Conservation (phyloP, 129 eudicot species). For the Tagetes erecta region DNA sequence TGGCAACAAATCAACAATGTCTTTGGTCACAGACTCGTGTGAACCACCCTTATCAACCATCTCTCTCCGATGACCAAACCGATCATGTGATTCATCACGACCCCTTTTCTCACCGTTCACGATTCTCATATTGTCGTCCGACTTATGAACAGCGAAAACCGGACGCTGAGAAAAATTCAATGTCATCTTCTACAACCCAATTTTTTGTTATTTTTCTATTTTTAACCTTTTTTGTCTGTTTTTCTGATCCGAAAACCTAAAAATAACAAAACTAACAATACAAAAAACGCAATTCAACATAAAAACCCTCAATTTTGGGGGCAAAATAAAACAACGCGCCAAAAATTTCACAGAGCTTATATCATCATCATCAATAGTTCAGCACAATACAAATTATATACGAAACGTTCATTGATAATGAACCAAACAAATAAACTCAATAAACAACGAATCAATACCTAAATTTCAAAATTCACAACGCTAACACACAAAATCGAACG, state of each 20-base stretch:
- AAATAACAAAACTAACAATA: neutral
- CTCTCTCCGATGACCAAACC: neutral
- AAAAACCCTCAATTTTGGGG: constrained; percentile 71
- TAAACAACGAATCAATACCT: constrained; percentile 7
- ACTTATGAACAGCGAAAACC: constrained; percentile 50
- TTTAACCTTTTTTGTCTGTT: neutral
- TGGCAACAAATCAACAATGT: constrained; percentile 71
- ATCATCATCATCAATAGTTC: constrained; percentile 17
- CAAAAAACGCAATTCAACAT: neutral
- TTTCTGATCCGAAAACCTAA: constrained; percentile 21
- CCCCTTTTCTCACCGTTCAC: constrained; percentile 55
- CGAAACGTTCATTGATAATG: neutral
- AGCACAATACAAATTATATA: neutral
- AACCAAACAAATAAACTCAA: neutral
- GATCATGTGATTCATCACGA: constrained; percentile 31
- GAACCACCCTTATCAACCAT: constrained; percentile 36
- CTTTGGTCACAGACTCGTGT: constrained; percentile 44
- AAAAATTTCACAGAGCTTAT: constrained; percentile 61
- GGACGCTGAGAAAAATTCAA: constrained; percentile 73
- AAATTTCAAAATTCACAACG: too few relatives aligned
- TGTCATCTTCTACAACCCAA: constrained; percentile 55
- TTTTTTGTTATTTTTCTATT: neutral
- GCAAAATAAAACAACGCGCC: constrained; percentile 61
- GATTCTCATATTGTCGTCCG: constrained; percentile 59
- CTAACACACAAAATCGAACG: too few relatives aligned